A percentile compares a stretch with the other conserved stretches of the same genome.
Conservation (phyloP, 1,139 yeast species). For the Sugiyamaella castrensis region DNA sequence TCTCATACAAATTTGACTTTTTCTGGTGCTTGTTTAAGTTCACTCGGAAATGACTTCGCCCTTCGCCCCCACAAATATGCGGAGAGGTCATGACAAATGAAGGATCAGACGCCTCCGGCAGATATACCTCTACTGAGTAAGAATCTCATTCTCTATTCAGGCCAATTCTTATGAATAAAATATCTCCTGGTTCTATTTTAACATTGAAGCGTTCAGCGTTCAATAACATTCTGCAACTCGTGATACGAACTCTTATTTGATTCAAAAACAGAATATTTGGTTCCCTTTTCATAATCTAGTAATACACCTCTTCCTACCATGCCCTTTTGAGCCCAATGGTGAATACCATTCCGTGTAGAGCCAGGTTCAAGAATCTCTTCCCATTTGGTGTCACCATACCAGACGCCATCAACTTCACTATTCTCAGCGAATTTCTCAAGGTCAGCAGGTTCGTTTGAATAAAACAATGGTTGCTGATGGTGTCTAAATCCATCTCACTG, state of each 20-base stretch:
- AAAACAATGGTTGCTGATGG: conserved; percentile 23
- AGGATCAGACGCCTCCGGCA: no score
- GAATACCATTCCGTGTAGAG: conserved; percentile 32
- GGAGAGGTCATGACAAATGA: no score
- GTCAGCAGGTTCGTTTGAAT: conserved; percentile 8
- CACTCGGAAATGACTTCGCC: no score
- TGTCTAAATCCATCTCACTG: conserved; percentile 40
- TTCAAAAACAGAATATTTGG: conserved; percentile 30
- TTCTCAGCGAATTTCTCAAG: conserved; percentile 8
- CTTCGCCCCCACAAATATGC: no score
- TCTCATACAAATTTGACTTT: no score
- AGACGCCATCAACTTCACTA: conserved; percentile 19
- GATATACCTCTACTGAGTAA: conserved; percentile 21
- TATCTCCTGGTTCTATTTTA: conserved; percentile 31
- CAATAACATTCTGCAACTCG: conserved; percentile 28
- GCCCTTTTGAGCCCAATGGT: conserved; percentile 34
- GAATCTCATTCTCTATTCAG: conserved; percentile 32
- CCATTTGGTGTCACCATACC: conserved; percentile 30
- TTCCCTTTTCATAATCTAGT: conserved; percentile 32
- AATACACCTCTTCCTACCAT: conserved; percentile 37
- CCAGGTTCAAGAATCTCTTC: conserved; percentile 25
- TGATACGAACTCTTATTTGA: conserved; percentile 25
- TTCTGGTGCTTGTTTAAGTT: no score
- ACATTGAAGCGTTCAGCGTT: conserved; percentile 26
- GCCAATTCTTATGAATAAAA: conserved; percentile 34